Base-by-base conservation (phyloP, 257 asterid species). In the Agastache rugosa region DNA sequence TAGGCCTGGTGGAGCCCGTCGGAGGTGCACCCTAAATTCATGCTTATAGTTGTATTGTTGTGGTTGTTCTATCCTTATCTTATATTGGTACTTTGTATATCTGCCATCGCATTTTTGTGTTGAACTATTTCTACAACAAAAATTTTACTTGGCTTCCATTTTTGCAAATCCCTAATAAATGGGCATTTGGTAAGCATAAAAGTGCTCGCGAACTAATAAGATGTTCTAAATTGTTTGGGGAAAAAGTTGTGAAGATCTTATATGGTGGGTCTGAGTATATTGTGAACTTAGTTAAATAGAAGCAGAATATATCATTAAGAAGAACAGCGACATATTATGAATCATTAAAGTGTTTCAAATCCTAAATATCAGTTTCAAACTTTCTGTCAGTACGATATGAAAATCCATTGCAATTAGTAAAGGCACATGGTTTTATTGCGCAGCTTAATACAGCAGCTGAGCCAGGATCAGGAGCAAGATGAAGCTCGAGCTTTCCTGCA, bases 1-100 rank as follows among this genome's bases (percentile, higher is more conserved):
- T 85, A 85, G 99, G 64, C 99, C 99, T 35, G 99, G 99, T 76
- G 99, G 99, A 70, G 91, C 98, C 77, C 97, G 98, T 59, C 87
- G 97, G 67, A 92, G 90, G 98, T 93, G 86, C 17, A 75, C 44
- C 34, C 45, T 71, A 23, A 34, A 25, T 68, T 78, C 61, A 74
- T 76, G 69, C 74, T 53, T 69, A 39, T 64, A 47, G 56, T 45
- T 44, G 70, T 72, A 53, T 35, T 65, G 9, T 25, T 41, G 20
- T 50, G 22, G 63, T 56, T 23, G 50, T 45, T 60, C 19, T 71
- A 64, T 54, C 27, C 63, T 2, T 45, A 41, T 71, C 29, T 63
- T 37, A 15, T 71, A 16, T 20, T 75, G 12, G 23, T 17, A 48
- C 51, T 63, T 61, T 58, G n/a, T 22, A 8, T 23, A 34, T 5